Base-by-base conservation (phyloP, 2,329 filamentous ascomycete genomes). In the Penicillium expansum region DNA sequence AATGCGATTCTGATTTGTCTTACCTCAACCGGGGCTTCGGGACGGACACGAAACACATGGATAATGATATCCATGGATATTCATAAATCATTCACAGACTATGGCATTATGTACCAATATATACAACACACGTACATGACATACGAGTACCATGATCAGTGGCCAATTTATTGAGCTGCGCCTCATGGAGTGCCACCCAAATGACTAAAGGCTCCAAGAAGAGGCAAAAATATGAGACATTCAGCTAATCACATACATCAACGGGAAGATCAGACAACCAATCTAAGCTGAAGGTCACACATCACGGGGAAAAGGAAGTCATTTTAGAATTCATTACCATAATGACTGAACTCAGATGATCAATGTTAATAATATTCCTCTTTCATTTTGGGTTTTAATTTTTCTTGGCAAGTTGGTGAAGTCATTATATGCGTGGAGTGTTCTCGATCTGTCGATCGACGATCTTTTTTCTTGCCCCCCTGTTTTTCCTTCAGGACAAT, bases 401-500 rank as follows among this genome's bases (percentile, higher is more conserved):
- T 24, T 9, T 16, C 24, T 50, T 51, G 30, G 38, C 32, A 52
- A 18, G 14, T 16, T 22, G 18, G 41, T 56, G 53, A 56, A 56
- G 53, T 56, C 53, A 56, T 51, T 32, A 50, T 49, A 42, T 33
- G 20, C 27, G 42, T 38, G 48, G 53, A 56, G 45, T 52, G 48
- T 45, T 56, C 53, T 56, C 53, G 53, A 56, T 56, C 47, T 18
- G 29, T 37, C 3, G 48, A 56, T 52, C 54, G 48, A 47, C 54
- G 50, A 42, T 55, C 35, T 11, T 18, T 24, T 35, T 43, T 4
- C 3, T 33, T 1, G 4, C 42, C 18, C 22, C 37, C 39, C 22
- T 48, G 30, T 11, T 50, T 35, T 22, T 20, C 16, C 5, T 18
- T 20, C 37, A 43, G 49, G 47, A 27, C 48, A 22, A 61, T 62